Conservation (phyloP, 768 basidiomycete genomes). For the Boletus vermiculosoides region DNA sequence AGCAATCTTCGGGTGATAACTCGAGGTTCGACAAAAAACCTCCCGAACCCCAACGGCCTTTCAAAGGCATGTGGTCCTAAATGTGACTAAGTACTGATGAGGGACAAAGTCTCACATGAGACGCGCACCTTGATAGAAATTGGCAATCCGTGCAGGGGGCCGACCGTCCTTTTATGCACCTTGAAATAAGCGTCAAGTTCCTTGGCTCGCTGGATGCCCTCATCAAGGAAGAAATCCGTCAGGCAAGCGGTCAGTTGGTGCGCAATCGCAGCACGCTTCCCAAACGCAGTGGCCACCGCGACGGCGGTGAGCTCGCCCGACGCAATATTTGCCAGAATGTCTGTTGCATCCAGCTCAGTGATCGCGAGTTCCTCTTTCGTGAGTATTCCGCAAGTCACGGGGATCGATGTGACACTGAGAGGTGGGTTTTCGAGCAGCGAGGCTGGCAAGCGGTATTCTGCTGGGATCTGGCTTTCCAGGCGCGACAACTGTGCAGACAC, state of each 20-base stretch:
- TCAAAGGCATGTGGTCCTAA: conserved; percentile 42
- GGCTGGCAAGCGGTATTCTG: conserved; percentile 13
- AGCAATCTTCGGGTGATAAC: conserved; percentile 25
- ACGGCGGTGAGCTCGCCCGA: conserved; percentile 36
- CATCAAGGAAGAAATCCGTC: conserved; percentile 46
- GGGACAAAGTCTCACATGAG: neutral
- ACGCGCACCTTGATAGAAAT: conserved; percentile 39
- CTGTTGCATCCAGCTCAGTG: conserved; percentile 38
- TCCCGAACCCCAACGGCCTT: conserved; percentile 38
- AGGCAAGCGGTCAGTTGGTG: conserved; percentile 45
- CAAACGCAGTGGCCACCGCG: conserved; percentile 42
- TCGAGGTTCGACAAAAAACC: conserved; percentile 34
- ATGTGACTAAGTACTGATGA: neutral
- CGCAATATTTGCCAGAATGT: conserved; percentile 29
- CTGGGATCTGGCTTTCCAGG: conserved; percentile 26
- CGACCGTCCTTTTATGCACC: conserved; percentile 38
- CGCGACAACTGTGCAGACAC: conserved; percentile 21
- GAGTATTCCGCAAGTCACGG: conserved; percentile 33
- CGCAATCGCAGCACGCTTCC: conserved; percentile 51
- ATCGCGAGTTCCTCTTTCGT: conserved; percentile 33
- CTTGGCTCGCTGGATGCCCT: conserved; percentile 37
- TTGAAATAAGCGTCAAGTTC: conserved; percentile 42
- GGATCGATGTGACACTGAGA: conserved; percentile 35
- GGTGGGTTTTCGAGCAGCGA: conserved; percentile 23
- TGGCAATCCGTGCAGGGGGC: conserved; percentile 44